Base-by-base conservation (phyloP, 1,139 yeast genomes). In the Nakaseomyces kungkrabaensis region DNA sequence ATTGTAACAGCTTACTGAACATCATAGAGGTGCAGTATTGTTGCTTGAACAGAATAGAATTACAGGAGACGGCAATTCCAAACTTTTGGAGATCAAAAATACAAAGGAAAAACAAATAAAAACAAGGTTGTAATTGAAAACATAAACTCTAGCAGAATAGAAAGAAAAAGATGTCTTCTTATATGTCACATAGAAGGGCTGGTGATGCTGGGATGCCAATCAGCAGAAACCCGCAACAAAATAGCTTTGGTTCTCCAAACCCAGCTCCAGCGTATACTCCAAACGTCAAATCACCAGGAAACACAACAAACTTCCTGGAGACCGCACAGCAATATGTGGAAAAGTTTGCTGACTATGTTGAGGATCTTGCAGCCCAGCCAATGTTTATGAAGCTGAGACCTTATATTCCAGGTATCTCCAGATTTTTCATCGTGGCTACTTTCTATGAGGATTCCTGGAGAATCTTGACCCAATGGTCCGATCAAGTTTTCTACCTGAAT, bases 371-470 rank as follows among this genome's bases (percentile, higher is more conserved):
- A 11, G 71, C 69, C 38, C 59, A 57, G 45, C 71, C 72, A 22
- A 48, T 58, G 17, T 58, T 69, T 31, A 61, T 56, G 43, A 60
- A 53, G 47, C 64, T 82, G 49, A 83, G 77, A 65, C 92, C 92
- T 0, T 82, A 80, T 58, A 82, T 83, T 34, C 97, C 97, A 11
- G 81, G 84, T 26, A 77, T 92, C 57, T 97, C 97, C 31, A 77
- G 98, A 52, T 82, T 87, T 54, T 78, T 90, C 60, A 89, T 92
- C 57, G 96, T 92, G 53, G 96, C 96, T 48, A 92, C 98, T 1
- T 92, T 90, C 66, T 79, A 82, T 60, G 98, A 92, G 68, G 98
- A 92, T 65, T 81, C 96, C 1, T 67, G 85, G 52, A 77, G 98
- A 67, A 87, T 92, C 61, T 64, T 82, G 52, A 74, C 89, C 13